Evolutionary conservation across 2,329 filamentous ascomycete genomes (phyloP), one percentile per base, ranked within the genome.

Genomic region (Phyllosticta citribraziliensis): DNA sequence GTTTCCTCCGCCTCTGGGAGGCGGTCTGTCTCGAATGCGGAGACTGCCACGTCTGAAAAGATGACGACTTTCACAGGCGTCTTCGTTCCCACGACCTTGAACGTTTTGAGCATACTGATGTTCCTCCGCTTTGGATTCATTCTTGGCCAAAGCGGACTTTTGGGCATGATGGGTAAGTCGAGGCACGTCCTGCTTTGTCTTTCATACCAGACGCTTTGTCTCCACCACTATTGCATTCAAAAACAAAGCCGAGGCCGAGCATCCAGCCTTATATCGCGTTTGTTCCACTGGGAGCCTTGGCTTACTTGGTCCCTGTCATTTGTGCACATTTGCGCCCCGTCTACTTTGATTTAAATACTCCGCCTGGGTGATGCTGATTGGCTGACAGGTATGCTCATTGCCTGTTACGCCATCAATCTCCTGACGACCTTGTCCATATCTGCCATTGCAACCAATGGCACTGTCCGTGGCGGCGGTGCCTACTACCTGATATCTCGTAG

Each of bases 91-190:
- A 91, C 91, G n/a, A 92, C 87, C 64, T 79, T 95, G 66, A 96
- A 94, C 73, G 91, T 96, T 52, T 77, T 95, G 66, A 93, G 89
- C 67, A 95, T 96, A 73, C 82, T 96, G 64, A 95, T 96, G 89
- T 96, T 96, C 75, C 79, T 96, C 67, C 84, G 91, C 22, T 96
- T 96, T 72, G 90, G 91, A 22, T 86, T 91, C 67, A 89, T 96
- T 62, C 79, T 95, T 22, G 91, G 90, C 9, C 88, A 93, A 70
- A 82, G 88, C 64, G 91, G 91, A 22, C 78, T 95, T 53, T 65
- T 93, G 52, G 91, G 89, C 56, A 94, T 91, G 73, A 78, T 95
- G 70, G 88, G 88, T 89, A 77, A 72, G 79, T 70, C 51, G n/a
- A n/a, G 6, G 6, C 17, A 19, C 5, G 20, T 12, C 24, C 35